Conservation (phyloP, 768 basidiomycete species). For the Suillus ampliporus region DNA sequence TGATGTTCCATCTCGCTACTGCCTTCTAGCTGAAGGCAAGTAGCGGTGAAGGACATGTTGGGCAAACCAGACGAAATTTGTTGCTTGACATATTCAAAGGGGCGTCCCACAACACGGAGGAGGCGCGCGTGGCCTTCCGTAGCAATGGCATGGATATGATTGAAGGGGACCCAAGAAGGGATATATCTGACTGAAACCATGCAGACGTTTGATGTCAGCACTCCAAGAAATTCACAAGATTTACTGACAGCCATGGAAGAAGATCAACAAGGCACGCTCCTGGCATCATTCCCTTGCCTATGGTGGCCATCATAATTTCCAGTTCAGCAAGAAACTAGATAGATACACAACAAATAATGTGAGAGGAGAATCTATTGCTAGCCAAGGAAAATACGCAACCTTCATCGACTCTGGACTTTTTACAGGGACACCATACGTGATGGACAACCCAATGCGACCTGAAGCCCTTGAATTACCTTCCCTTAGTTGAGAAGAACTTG, state of each 20-base stretch:
- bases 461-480: background rate
- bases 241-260: conserved; percentile 11
- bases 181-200: conserved; percentile 25
- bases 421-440: conserved; percentile 14
- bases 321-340: conserved; percentile 12
- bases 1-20: conserved; percentile 5
- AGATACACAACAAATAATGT: background rate
- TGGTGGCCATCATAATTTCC: conserved; percentile 7
- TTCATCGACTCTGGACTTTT: conserved; percentile 7
- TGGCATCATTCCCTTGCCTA: conserved; percentile 5
- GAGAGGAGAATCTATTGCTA: background rate
- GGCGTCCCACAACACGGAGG: background rate
- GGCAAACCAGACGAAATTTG: background rate
- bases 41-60: conserved; percentile 3
- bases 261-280: conserved; percentile 12
- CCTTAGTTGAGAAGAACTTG: background rate
- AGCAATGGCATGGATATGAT: conserved; percentile 6
- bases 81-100: conserved; percentile 13
- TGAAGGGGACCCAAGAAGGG: conserved; percentile 25
- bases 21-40: conserved; percentile 6
- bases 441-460: conserved; percentile 12
- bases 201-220: background rate
- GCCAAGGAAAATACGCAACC: background rate
- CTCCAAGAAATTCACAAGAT: background rate
- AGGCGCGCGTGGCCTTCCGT: conserved; percentile 3